phyloP scores from a whole-genome alignment of 1,284 basidiomycete genomes.

The Rhodotorula sp. region DNA sequence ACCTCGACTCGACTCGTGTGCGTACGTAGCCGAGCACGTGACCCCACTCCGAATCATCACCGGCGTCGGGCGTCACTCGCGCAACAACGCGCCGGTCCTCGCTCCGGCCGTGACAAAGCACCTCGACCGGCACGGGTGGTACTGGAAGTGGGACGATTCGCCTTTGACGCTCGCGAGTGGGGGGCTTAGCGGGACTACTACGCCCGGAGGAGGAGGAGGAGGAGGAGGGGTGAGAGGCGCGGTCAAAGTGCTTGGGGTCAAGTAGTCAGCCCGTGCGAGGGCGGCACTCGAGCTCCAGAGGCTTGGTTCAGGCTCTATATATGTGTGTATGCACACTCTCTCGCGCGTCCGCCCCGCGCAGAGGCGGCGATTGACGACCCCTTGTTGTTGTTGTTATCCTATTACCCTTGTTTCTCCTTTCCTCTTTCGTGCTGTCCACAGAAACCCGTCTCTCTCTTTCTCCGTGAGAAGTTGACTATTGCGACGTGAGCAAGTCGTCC shows the following conservation, averaged over 20 bases:
- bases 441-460: background rate
- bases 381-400: too few species aligned
- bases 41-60: slow-evolving; percentile 49
- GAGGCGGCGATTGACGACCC: too few species aligned
- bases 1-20: background rate
- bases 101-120: slow-evolving; percentile 48
- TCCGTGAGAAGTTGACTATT: too few species aligned
- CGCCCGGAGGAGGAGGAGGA: background rate
- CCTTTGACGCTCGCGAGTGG: slow-evolving; percentile 11
- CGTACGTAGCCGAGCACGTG: slow-evolving; percentile 8
- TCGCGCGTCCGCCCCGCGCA: too few species aligned
- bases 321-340: too few species aligned
- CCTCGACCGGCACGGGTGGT: slow-evolving; percentile 48
- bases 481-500: too few species aligned
- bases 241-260: slow-evolving; percentile 6
- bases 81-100: slow-evolving; percentile 47
- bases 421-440: too few species aligned
- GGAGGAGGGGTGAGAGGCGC: background rate
- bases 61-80: slow-evolving; percentile 49
- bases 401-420: background rate
- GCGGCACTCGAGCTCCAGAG: background rate
- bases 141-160: slow-evolving; percentile 39
- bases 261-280: background rate
- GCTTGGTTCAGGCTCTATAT: too few species aligned
- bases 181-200: background rate